Conservation (phyloP, 148 eudicot genomes). For the Nepenthes mirabilis region DNA sequence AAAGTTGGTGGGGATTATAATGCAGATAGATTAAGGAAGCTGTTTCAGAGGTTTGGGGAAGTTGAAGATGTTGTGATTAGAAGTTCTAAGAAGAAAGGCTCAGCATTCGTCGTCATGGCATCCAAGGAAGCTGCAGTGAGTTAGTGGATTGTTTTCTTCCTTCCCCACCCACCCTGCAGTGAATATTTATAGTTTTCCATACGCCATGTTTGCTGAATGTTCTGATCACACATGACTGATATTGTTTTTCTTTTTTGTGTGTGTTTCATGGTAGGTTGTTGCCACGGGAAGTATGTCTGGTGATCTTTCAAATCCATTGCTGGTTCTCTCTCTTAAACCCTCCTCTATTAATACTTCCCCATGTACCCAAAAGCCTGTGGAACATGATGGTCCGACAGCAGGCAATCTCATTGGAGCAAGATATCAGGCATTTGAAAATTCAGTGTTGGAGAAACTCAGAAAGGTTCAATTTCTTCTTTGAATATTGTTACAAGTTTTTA, state of each 20-base stretch:
- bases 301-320: constrained; percentile 60
- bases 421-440: constrained; percentile 53
- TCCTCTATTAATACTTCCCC: constrained; percentile 20
- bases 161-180: too few relatives aligned
- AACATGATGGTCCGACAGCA: constrained; percentile 25
- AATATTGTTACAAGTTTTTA: background rate
- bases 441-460: constrained; percentile 51
- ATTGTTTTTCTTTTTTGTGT: constrained; percentile 2
- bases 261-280: constrained; percentile 27
- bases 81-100: constrained; percentile 44
- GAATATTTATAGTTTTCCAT: background rate
- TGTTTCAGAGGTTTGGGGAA: constrained; percentile 41
- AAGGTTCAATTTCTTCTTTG: constrained; percentile 32
- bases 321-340: constrained; percentile 59
- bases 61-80: constrained; percentile 62
- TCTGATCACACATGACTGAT: background rate
- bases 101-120: constrained; percentile 52
- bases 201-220: background rate
- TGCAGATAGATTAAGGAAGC: constrained; percentile 28
- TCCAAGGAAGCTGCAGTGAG: constrained; percentile 54
- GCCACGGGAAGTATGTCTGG: constrained; percentile 51
- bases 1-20: constrained; percentile 38
- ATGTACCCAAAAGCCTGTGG: constrained; percentile 26
- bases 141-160: background rate
- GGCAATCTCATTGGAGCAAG: constrained; percentile 61